Evolutionary conservation across 345 rosid genomes (phyloP), one percentile per base, ranked within the genome.

Genomic region (Angophora floribunda): DNA sequence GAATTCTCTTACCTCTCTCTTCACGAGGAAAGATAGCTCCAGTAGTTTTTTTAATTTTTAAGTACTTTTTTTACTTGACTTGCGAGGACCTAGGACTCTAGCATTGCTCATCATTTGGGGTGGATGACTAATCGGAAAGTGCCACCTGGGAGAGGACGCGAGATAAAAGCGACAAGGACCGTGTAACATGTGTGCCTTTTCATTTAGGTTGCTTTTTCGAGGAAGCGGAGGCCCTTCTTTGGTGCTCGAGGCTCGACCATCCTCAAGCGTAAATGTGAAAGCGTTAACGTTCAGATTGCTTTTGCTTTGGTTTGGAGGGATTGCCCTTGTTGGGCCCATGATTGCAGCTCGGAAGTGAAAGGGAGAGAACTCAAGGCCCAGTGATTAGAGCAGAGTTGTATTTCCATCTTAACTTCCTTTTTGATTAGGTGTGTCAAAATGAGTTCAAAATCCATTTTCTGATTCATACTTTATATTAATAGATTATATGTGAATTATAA

Each of bases 81-180:
- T 36, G 41, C 12, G 5, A 8, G 8, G 11, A 32, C 22, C 8
- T 0, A 12, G 3, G 19, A 30, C 16, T 22, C 80, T 32, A 0
- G 45, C 79, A 1, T 15, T 2, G 45, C 79, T 67, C 79, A 8
- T 17, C 24, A 9, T 17, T 70, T 70, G 47, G 61, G 61, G 61
- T 17, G 80, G 47, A 70, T 17, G 80, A 0, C 80, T 26, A 36
- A 75, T 16, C 9, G 49, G 26, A 41, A 75, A 17, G 22, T 75
- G 82, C 49, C 82, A 9, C 36, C 7, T 19, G 14, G 9, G 82
- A 36, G 14, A 36, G 5, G 26, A 1, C 44, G 49, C 47, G 26
- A 75, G 82, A 36, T 13, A 75, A 75, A 17, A 55, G 82, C 82
- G 7, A 17, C 13, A 5, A 36, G 49, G 36, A 75, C 49, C 49